Conservation (phyloP, 2,329 filamentous ascomycete species). For the Neofusicoccum laricinum region DNA sequence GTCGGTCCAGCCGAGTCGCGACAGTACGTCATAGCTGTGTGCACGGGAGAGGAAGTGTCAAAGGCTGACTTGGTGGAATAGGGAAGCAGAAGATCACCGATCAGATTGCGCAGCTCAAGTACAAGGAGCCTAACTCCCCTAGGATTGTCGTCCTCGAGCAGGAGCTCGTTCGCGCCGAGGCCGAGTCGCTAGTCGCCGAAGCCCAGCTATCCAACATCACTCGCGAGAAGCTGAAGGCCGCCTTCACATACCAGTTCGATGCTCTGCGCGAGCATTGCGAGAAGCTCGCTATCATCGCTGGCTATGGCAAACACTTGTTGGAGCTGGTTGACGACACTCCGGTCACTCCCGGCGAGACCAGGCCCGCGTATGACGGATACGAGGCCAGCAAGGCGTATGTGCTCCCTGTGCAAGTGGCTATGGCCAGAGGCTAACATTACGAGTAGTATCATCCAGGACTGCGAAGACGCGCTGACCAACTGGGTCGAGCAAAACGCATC, state of each 20-base stretch:
- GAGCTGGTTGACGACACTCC: conserved; percentile 95
- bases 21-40: conserved; percentile 63
- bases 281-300: conserved; percentile 96
- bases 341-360: conserved; percentile 94
- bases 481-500: conserved; percentile 91
- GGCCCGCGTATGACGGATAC: conserved; percentile 94
- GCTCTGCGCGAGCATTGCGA: conserved; percentile 96
- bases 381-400: conserved; percentile 84
- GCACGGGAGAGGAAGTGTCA: neutral
- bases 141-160: conserved; percentile 98
- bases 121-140: conserved; percentile 98
- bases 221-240: conserved; percentile 97
- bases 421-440: conserved; percentile 21
- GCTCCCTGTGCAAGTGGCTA: neutral
- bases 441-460: conserved; percentile 89
- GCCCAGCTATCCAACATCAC: conserved; percentile 99
- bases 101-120: conserved; percentile 97
- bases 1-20: conserved; percentile 94
- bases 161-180: conserved; percentile 95
- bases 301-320: conserved; percentile 96
- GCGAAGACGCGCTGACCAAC: conserved; percentile 94
- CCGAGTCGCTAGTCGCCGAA: conserved; percentile 97
- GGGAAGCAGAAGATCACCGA: conserved; percentile 99
- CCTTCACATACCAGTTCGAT: conserved; percentile 97
- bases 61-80: conserved; percentile 33